Evolutionary conservation across 2,329 filamentous ascomycete species (phyloP), one percentile per base, ranked within the genome.

Genomic region (Diaporthe vaccinii): DNA sequence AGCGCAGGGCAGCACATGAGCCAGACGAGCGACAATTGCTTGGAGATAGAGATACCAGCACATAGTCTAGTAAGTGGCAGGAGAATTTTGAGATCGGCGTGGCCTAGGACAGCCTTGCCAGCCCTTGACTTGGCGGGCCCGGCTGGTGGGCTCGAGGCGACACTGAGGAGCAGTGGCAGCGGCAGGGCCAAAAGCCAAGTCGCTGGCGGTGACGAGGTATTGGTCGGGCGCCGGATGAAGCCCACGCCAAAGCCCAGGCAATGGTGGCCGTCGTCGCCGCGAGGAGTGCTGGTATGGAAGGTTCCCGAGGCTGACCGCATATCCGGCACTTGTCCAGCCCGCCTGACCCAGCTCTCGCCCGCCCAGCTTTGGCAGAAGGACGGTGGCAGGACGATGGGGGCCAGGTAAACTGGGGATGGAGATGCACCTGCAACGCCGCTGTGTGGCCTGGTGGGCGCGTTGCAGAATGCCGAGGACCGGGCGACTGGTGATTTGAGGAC

Each of bases 1-100:
- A 25, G 57, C 34, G 57, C 51, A 41, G 57, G 20, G 28, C 61
- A 65, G 61, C 41, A n/a, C 20, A 10, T 15, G 41, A 8, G 61
- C 41, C 28, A 15, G 25, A 22, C 41, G 61, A 82, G 79, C 82
- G 81, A 83, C 76, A 82, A n/a, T 41, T 55, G 36, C 25, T 46
- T 31, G n/a, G 15, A n/a, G 2, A 82, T 82, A 79, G 20, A 31
- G 28, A 22, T 22, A 65, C 15, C 46, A 3, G 2, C 14, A 15
- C 7, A 46, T 12, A 5, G n/a, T n/a, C n/a, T n/a, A n/a, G n/a
- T n/a, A n/a, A n/a, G n/a, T 31, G 36, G 25, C 34, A 34, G 70
- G 70, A 72, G 44, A 53, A 15, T 49, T 49, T 59, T 17, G 34
- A 55, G 70, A 72, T 72, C 70, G 53, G 44, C 57, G 57, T 17